A percentile compares a stretch with the other conserved stretches of the same genome.
These are phyloP conservation scores for Papilionanthe hybrid DNA, from an alignment of 116 monocot genomes.

Conservation along the genomic window DNA sequence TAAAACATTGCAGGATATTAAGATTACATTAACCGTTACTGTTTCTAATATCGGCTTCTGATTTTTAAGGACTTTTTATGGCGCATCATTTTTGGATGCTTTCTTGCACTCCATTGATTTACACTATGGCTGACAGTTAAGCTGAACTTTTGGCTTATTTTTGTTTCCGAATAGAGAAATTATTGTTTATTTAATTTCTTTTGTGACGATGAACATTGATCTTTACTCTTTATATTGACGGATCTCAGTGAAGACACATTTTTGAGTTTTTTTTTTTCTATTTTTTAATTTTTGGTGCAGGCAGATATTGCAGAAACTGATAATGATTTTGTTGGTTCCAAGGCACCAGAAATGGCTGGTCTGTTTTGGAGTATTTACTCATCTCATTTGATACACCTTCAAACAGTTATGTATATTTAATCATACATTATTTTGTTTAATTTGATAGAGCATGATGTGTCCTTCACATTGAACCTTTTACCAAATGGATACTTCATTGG, in stretches of 20 bases:
- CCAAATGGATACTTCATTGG: constrained; percentile 70
- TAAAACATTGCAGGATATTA: neutral
- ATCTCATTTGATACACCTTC: neutral
- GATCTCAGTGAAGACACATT: neutral
- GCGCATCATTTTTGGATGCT: neutral
- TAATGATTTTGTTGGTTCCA: constrained; percentile 14
- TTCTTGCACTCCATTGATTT: neutral
- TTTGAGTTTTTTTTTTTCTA: neutral
- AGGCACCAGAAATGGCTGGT: constrained; percentile 24
- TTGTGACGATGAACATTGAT: neutral
- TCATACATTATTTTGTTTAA: constrained; percentile 3
- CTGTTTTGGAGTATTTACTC: neutral
- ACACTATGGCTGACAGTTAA: neutral
- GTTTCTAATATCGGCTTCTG: neutral
- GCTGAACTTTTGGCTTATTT: neutral
- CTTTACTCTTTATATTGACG: neutral
- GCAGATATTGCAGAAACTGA: constrained; percentile 15
- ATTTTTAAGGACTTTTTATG: neutral
- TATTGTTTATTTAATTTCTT: neutral
- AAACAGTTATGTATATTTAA: neutral
- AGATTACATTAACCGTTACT: neutral
- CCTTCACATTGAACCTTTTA: constrained; percentile 77
- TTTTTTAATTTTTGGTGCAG: constrained; percentile 10
- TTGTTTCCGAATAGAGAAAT: too few relatives aligned
- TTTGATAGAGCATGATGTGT: constrained; percentile 73